These are phyloP conservation scores for Penicillium janthinellum DNA, from an alignment of 2,329 filamentous ascomycete species.

Conservation along the genomic window DNA sequence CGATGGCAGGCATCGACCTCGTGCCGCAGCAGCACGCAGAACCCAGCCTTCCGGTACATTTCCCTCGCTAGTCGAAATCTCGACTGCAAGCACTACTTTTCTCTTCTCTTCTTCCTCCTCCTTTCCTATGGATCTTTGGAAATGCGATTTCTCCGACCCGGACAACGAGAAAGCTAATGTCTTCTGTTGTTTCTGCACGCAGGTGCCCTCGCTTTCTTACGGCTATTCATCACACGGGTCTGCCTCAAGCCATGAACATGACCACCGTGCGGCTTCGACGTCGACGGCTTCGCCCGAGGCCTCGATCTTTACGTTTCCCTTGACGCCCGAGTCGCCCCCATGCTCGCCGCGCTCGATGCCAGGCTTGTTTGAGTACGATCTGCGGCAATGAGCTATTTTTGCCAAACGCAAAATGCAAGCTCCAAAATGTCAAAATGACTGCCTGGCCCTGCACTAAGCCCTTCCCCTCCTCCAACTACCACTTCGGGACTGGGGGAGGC, in stretches of 20 bases:
- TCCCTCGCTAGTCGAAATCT: constrained; percentile 28
- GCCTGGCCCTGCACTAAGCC: too few relatives aligned
- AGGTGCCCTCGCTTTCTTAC: constrained; percentile 32
- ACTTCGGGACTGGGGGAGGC: not conserved
- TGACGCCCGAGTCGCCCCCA: constrained; percentile 46
- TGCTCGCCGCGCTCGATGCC: constrained; percentile 42
- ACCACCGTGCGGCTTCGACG: constrained; percentile 18
- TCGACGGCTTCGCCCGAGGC: constrained; percentile 47
- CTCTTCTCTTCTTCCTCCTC: constrained; percentile 10
- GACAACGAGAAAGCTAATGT: constrained; percentile 24
- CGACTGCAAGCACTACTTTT: not conserved
- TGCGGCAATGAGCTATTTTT: constrained; percentile 13
- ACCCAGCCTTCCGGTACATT: constrained; percentile 48
- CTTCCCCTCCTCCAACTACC: not conserved
- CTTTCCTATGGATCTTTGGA: constrained; percentile 1
- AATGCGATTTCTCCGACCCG: constrained; percentile 10
- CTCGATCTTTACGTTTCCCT: constrained; percentile 42
- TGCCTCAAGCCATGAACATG: not conserved
- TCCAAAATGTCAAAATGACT: not conserved
- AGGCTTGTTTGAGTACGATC: constrained; percentile 29
- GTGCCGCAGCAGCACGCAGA: constrained; percentile 39
- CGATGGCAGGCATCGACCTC: constrained; percentile 60
- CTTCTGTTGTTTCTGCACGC: constrained; percentile 15
- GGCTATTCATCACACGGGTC: constrained; percentile 39
- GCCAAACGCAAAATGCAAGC: too few relatives aligned